These are phyloP conservation scores for Cutaneotrichosporon sp. DNA, from an alignment of 1,284 basidiomycete genomes.

Conservation along the genomic window DNA sequence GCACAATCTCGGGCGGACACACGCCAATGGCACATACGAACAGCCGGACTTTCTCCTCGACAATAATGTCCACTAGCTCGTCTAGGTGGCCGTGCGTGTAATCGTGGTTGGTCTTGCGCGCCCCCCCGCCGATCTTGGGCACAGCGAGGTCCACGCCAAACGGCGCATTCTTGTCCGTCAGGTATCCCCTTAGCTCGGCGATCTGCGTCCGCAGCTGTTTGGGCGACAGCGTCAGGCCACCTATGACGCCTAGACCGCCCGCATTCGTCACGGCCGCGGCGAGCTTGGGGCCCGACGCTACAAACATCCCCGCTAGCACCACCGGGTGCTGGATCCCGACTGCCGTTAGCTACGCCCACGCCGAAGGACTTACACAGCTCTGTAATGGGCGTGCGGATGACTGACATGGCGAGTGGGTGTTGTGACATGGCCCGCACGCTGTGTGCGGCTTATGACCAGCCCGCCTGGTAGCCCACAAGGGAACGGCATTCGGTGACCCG, in stretches of 20 bases:
- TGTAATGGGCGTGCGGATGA: conserved; percentile 9
- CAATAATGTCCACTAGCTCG: conserved; percentile 76
- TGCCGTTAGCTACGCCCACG: conserved; percentile 8
- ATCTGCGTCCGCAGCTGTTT: conserved; percentile 56
- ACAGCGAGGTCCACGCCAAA: conserved; percentile 84
- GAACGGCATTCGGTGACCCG: too few relatives aligned
- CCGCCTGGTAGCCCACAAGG: too few relatives aligned
- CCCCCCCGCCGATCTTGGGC: conserved; percentile 72
- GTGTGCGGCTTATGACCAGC: too few relatives aligned
- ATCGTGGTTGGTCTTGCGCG: conserved; percentile 69
- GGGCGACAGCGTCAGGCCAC: conserved; percentile 25
- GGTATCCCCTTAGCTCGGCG: conserved; percentile 61
- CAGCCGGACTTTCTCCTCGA: conserved; percentile 72
- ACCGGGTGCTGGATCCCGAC: conserved; percentile 80
- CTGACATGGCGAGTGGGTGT: conserved; percentile 2
- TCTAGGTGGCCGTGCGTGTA: conserved; percentile 62
- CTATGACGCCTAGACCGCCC: conserved; percentile 76
- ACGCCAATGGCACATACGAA: conserved; percentile 79
- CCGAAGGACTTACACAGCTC: conserved; percentile 4
- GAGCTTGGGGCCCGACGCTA: conserved; percentile 77
- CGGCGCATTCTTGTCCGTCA: conserved; percentile 55
- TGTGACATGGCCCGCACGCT: too few relatives aligned
- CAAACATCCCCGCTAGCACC: conserved; percentile 83
- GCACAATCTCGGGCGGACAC: conserved; percentile 69
- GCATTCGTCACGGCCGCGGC: conserved; percentile 71